Conservation (phyloP, 768 basidiomycete species). For the Pleurotus pulmonarius region DNA sequence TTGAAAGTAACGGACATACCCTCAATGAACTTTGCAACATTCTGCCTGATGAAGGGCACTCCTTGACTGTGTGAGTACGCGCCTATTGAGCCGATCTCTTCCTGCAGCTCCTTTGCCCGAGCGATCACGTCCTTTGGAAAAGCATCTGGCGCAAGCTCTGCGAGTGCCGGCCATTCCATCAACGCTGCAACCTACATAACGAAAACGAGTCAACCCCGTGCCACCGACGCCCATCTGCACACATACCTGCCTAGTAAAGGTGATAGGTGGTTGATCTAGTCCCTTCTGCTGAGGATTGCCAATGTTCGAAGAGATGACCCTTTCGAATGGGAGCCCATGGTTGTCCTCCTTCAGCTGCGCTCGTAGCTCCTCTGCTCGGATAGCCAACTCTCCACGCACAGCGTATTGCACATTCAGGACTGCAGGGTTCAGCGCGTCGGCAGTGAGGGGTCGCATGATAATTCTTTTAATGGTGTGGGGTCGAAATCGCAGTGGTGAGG, state of each 20-base stretch:
- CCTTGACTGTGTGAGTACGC: slow-evolving; percentile 97
- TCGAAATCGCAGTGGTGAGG: no score
- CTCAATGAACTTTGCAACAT: slow-evolving; percentile 86
- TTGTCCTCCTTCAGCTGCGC: slow-evolving; percentile 59
- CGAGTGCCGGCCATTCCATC: slow-evolving; percentile 87
- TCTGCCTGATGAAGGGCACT: slow-evolving; percentile 80
- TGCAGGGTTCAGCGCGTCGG: slow-evolving; percentile 76
- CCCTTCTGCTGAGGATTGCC: slow-evolving; percentile 98
- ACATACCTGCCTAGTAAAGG: slow-evolving; percentile 85
- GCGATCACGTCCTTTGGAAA: slow-evolving; percentile 86
- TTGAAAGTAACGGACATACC: slow-evolving; percentile 36
- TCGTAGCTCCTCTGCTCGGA: slow-evolving; percentile 84
- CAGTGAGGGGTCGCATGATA: slow-evolving; percentile 56
- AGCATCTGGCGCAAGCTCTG: slow-evolving; percentile 66
- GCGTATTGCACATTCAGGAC: slow-evolving; percentile 92
- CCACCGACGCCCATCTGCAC: background rate
- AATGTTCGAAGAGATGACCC: slow-evolving; percentile 93
- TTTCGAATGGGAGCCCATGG: slow-evolving; percentile 75
- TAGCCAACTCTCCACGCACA: slow-evolving; percentile 94
- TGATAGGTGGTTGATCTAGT: slow-evolving; percentile 88
- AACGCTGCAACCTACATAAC: slow-evolving; percentile 74
- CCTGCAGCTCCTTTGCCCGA: slow-evolving; percentile 75
- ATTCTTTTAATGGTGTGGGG: no score
- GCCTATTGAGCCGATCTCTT: slow-evolving; percentile 88
- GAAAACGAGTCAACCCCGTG: slow-evolving; percentile 8